These are phyloP conservation scores for Trichoderma arundinaceum DNA, from an alignment of 2,329 filamentous ascomycete genomes.

Conservation along the genomic window DNA sequence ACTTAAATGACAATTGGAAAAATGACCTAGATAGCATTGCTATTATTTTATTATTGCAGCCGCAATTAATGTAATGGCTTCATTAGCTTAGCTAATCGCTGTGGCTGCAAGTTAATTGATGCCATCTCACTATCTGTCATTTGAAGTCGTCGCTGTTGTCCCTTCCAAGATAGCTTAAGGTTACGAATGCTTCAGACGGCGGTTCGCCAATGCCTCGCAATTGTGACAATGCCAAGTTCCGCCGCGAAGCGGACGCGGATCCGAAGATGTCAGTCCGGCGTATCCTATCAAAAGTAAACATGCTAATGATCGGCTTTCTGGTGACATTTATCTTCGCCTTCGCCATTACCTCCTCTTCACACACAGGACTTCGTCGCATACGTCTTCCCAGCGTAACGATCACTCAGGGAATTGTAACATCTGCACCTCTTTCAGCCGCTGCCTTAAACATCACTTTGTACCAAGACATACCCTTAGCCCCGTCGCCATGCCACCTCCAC, in stretches of 20 bases:
- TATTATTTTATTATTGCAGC: background rate
- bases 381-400: too few relatives aligned
- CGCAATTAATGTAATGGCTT: too few relatives aligned
- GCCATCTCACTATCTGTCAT: too few relatives aligned
- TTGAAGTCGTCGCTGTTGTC: too few relatives aligned
- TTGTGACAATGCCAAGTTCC: background rate
- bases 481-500: conserved; percentile 45
- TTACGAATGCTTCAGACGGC: background rate
- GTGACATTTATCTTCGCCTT: background rate
- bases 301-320: background rate
- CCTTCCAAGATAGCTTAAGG: too few relatives aligned
- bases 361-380: background rate
- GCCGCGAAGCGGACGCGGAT: background rate
- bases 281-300: background rate
- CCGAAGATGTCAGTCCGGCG: background rate
- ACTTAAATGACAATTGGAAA: background rate
- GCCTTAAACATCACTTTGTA: conserved; percentile 45
- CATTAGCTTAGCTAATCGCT: too few relatives aligned
- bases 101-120: too few relatives aligned
- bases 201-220: background rate
- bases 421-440: conserved; percentile 13
- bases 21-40: background rate
- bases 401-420: background rate
- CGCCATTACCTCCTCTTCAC: background rate
- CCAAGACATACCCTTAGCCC: conserved; percentile 41